These are phyloP conservation scores for Canariomyces notabilis DNA, from an alignment of 2,329 filamentous ascomycete species.

Conservation along the genomic window DNA sequence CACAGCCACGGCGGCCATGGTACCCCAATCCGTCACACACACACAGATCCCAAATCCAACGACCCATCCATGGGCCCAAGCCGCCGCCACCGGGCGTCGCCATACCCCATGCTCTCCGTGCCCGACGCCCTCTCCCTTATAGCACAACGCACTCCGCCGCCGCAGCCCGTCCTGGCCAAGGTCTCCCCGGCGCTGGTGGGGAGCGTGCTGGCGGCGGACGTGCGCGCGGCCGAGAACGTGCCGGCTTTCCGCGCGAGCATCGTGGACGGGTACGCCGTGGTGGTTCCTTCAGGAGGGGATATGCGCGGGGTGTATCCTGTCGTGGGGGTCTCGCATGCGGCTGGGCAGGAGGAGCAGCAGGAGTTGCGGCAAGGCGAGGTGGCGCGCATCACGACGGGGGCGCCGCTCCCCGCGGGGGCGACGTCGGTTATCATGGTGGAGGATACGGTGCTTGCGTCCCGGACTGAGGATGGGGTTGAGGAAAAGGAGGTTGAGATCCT, in stretches of 20 bases:
- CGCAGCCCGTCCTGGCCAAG: conserved; percentile 51
- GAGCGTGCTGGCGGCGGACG: conserved; percentile 74
- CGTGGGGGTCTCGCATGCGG: conserved; percentile 77
- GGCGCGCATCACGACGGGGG: conserved; percentile 89
- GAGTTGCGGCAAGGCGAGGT: conserved; percentile 61
- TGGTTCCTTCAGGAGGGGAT: conserved; percentile 57
- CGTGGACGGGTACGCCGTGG: conserved; percentile 90
- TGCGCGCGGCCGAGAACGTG: conserved; percentile 74
- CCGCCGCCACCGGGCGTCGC: conserved; percentile 74
- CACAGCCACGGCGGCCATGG: conserved; percentile 61
- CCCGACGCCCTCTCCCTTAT: conserved; percentile 73
- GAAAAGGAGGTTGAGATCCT: conserved; percentile 86
- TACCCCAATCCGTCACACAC: conserved; percentile 67
- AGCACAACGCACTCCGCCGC: conserved; percentile 63
- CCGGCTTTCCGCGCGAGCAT: conserved; percentile 94
- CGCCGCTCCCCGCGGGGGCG: conserved; percentile 80
- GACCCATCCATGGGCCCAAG: conserved; percentile 58
- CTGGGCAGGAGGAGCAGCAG: conserved; percentile 22
- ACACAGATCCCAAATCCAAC: conserved; percentile 53
- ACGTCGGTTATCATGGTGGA: conserved; percentile 97
- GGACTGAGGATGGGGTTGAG: conserved; percentile 74
- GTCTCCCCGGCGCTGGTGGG: conserved; percentile 67
- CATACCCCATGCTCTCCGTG: conserved; percentile 87
- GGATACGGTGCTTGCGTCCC: conserved; percentile 72
- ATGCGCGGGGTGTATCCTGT: conserved; percentile 82